These are phyloP conservation scores for Trichoderma asperellum DNA, from an alignment of 2,329 filamentous ascomycete species.

Conservation along the genomic window DNA sequence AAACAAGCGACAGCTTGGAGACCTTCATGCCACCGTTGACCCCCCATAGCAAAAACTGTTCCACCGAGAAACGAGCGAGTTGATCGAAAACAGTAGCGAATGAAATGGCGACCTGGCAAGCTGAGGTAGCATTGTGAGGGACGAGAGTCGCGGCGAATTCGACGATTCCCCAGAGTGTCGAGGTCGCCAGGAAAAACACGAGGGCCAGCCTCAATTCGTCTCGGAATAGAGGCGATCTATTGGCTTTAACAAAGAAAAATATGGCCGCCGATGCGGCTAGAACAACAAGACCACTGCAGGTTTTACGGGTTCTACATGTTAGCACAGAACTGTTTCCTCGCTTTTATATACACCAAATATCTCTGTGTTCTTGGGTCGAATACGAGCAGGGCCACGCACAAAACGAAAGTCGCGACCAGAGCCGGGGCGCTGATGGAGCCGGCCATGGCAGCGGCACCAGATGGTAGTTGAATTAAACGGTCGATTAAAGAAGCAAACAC, in stretches of 20 bases:
- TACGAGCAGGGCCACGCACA: conserved; percentile 48
- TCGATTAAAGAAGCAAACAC: conserved; percentile 41
- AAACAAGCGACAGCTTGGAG: conserved; percentile 45
- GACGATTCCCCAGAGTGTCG: conserved; percentile 58
- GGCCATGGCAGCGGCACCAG: conserved; percentile 47
- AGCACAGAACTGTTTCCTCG: conserved; percentile 33
- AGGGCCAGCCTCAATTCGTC: conserved; percentile 68
- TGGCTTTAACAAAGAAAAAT: conserved; percentile 52
- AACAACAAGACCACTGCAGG: conserved; percentile 55
- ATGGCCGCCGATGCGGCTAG: conserved; percentile 54
- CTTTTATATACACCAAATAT: not conserved
- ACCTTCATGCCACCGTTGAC: conserved; percentile 47
- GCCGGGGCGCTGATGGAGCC: conserved; percentile 51
- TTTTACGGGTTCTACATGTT: conserved; percentile 30
- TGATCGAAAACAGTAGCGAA: conserved; percentile 62
- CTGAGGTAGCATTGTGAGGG: conserved; percentile 46
- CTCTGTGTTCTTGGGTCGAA: conserved; percentile 3
- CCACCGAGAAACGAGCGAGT: conserved; percentile 55
- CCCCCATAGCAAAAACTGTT: conserved; percentile 59
- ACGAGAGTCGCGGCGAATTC: conserved; percentile 57
- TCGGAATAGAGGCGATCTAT: conserved; percentile 55
- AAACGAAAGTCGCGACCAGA: conserved; percentile 58
- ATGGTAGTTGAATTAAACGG: conserved; percentile 39
- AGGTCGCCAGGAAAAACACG: conserved; percentile 56
- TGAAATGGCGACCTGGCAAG: conserved; percentile 57